Percentiles rank a stretch among this genome's conserved stretches.
Conservation (phyloP, 1,139 yeast genomes). For the Pichia sp. region DNA sequence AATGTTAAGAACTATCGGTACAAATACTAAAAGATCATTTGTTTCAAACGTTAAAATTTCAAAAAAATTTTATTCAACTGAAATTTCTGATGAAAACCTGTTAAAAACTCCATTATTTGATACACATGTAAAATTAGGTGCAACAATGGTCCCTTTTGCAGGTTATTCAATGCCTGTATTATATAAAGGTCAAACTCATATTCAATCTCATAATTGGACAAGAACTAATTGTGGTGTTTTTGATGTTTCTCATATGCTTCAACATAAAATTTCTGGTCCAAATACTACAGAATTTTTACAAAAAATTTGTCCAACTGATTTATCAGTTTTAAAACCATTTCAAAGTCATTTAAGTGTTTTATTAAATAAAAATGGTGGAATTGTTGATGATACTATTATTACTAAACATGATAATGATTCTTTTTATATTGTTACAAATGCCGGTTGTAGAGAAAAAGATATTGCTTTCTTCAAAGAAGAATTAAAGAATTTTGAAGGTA, state of each 20-base stretch:
- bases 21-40: neutral
- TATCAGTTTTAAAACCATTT: constrained; percentile 47
- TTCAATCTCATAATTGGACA: constrained; percentile 93
- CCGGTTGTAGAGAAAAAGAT: constrained; percentile 88
- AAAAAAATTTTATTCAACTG: constrained; percentile 16
- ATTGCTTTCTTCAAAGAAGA: constrained; percentile 53
- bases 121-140: constrained; percentile 71
- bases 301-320: constrained; percentile 80
- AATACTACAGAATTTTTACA: constrained; percentile 67
- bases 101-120: constrained; percentile 75
- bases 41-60: neutral
- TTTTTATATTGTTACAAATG: constrained; percentile 91
- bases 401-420: constrained; percentile 75
- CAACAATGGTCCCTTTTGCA: constrained; percentile 91
- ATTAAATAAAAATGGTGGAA: constrained; percentile 69
- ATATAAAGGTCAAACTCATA: constrained; percentile 75
- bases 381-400: constrained; percentile 88
- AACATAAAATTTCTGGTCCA: constrained; percentile 68
- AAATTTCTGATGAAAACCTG: constrained; percentile 21
- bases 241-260: constrained; percentile 97
- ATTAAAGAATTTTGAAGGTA: constrained; percentile 35
- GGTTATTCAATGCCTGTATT: constrained; percentile 93
- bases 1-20: constrained; percentile 1
- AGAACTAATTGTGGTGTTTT: constrained; percentile 81
- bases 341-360: constrained; percentile 73